Percentiles rank a stretch among this genome's conserved stretches.
Conservation (phyloP, 2,329 filamentous ascomycete genomes). For the Aspergillus sergii region DNA sequence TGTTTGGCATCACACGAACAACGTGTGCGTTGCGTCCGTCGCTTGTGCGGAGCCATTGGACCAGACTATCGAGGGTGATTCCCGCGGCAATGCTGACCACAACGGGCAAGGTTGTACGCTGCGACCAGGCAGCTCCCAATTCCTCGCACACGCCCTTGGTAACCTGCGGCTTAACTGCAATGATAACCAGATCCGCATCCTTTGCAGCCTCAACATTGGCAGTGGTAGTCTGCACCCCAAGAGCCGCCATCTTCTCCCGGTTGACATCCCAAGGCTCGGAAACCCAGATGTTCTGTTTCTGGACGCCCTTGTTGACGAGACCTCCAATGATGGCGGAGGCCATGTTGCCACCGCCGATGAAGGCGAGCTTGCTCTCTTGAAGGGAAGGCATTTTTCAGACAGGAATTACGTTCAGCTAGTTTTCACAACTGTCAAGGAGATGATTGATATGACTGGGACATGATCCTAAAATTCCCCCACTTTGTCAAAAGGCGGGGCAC, state of each 20-base stretch:
- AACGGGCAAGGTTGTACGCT: constrained; percentile 28
- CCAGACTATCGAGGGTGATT: constrained; percentile 34
- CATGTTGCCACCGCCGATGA: constrained; percentile 42
- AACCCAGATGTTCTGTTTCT: constrained; percentile 35
- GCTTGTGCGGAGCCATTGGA: constrained; percentile 30
- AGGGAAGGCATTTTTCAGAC: constrained; percentile 24
- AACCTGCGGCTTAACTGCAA: constrained; percentile 40
- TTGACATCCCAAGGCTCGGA: constrained; percentile 41
- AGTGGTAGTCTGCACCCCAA: constrained; percentile 35
- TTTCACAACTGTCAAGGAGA: not conserved
- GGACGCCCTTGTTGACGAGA: constrained; percentile 31
- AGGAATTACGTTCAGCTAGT: not conserved
- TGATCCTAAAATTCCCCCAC: not conserved
- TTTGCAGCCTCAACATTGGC: constrained; percentile 31
- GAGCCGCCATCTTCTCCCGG: constrained; percentile 34
- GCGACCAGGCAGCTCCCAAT: constrained; percentile 30
- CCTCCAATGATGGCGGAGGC: constrained; percentile 39
- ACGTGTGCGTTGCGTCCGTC: constrained; percentile 30
- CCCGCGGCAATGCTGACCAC: constrained; percentile 39
- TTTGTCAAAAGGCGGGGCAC: not conserved
- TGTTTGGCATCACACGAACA: constrained; percentile 42
- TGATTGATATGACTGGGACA: not conserved
- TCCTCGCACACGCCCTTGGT: constrained; percentile 37
- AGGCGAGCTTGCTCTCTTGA: constrained; percentile 37
- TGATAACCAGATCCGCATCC: constrained; percentile 34